phyloP scores from a whole-genome alignment of 768 basidiomycete species.

The Trichaptum fuscoviolaceum region DNA sequence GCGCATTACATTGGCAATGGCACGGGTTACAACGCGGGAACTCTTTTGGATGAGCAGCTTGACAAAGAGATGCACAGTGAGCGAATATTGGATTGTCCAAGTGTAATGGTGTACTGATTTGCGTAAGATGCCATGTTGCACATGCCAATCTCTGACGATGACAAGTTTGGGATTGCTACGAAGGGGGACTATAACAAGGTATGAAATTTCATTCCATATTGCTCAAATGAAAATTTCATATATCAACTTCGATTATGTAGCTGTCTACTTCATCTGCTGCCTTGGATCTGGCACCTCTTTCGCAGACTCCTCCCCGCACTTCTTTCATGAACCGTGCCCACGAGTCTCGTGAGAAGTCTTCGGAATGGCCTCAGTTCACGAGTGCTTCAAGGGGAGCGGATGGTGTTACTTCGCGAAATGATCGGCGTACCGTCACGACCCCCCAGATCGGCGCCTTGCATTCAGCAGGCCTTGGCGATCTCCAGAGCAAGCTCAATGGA shows the following conservation, averaged over 20 bases:
- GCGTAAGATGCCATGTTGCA: constrained; percentile 79
- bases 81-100: constrained; percentile 24
- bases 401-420: constrained; percentile 44
- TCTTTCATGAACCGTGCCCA: constrained; percentile 49
- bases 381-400: constrained; percentile 60
- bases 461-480: constrained; percentile 30
- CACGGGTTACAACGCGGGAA: constrained; percentile 66
- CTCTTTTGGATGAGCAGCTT: constrained; percentile 90
- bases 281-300: constrained; percentile 85
- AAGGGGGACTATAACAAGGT: constrained; percentile 2
- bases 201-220: background rate
- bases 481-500: too few species aligned
- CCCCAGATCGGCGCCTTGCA: constrained; percentile 54
- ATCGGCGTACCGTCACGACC: constrained; percentile 71
- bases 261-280: constrained; percentile 88
- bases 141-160: constrained; percentile 83
- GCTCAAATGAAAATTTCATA: background rate
- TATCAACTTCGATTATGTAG: constrained; percentile 27
- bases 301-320: constrained; percentile 70
- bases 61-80: constrained; percentile 93
- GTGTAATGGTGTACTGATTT: constrained; percentile 15
- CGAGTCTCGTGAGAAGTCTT: constrained; percentile 65
- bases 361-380: constrained; percentile 93
- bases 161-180: constrained; percentile 61
- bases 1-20: constrained; percentile 44